These are phyloP conservation scores for Colletotrichum chrysophilum DNA, from an alignment of 2,329 filamentous ascomycete species.

Conservation along the genomic window DNA sequence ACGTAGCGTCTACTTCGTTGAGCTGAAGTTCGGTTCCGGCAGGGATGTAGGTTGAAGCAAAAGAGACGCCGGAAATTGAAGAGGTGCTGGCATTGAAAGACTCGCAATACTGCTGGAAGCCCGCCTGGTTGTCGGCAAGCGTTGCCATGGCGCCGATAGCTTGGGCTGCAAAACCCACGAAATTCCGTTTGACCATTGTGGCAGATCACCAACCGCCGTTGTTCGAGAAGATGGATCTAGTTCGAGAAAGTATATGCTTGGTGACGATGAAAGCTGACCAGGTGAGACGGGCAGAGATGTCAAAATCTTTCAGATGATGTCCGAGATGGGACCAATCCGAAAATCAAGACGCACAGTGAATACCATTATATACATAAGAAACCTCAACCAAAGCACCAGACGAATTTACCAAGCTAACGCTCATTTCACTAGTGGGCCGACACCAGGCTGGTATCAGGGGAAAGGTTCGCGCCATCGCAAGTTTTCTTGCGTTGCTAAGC, in stretches of 20 bases:
- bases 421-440: background rate
- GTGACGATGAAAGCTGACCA: background rate
- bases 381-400: background rate
- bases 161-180: background rate
- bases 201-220: background rate
- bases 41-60: conserved; percentile 15
- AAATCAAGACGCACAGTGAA: background rate
- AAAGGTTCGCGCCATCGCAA: background rate
- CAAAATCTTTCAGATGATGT: background rate
- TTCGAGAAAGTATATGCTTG: background rate
- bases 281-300: background rate
- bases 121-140: background rate
- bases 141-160: background rate
- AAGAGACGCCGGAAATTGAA: conserved; percentile 27
- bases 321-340: background rate
- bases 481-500: background rate
- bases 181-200: background rate
- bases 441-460: background rate
- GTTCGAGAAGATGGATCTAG: rapidly evolving
- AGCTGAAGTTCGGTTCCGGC: conserved; percentile 37
- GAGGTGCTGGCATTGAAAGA: conserved; percentile 32
- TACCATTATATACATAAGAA: background rate
- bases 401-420: background rate
- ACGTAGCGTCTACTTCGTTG: conserved; percentile 40
- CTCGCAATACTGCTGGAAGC: conserved; percentile 21